Conservation (phyloP, 371 early-diverging fungal species). For the Rhizopus delemar region DNA sequence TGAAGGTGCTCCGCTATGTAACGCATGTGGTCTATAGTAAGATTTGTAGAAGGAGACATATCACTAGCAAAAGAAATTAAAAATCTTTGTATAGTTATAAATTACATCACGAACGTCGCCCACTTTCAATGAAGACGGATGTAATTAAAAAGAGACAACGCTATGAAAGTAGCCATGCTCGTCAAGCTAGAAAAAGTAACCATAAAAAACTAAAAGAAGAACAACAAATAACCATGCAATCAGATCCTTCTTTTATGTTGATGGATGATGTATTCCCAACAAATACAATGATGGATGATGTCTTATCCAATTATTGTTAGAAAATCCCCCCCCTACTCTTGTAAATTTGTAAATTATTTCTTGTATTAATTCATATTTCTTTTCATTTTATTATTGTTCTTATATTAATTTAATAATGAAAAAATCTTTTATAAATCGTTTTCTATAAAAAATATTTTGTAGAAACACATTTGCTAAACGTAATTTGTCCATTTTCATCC, state of each 20-base stretch:
- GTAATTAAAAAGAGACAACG: constrained; percentile 76
- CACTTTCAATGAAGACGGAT: constrained; percentile 68
- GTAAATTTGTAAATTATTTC: constrained; percentile 12
- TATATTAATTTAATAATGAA: no score
- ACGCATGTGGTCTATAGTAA: constrained; percentile 92
- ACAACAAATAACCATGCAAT: background rate
- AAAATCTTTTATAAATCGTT: no score
- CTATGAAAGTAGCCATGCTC: constrained; percentile 41
- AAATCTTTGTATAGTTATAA: constrained; percentile 45
- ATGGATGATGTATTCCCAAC: constrained; percentile 2
- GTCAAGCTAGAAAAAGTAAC: background rate
- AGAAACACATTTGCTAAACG: no score
- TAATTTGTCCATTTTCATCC: no score
- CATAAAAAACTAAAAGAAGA: constrained; percentile 8
- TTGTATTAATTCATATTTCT: constrained; percentile 2
- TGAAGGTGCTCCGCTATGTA: constrained; percentile 80
- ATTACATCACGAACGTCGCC: constrained; percentile 77
- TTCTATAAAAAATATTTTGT: no score
- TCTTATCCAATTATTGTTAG: background rate
- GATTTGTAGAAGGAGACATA: constrained; percentile 3
- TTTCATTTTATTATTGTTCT: no score
- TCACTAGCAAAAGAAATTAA: background rate
- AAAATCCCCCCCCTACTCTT: background rate
- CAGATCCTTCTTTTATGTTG: background rate
- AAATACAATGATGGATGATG: constrained; percentile 1